Base-by-base conservation (phyloP, 1,284 basidiomycete genomes). In the Heliocybe sulcata region DNA sequence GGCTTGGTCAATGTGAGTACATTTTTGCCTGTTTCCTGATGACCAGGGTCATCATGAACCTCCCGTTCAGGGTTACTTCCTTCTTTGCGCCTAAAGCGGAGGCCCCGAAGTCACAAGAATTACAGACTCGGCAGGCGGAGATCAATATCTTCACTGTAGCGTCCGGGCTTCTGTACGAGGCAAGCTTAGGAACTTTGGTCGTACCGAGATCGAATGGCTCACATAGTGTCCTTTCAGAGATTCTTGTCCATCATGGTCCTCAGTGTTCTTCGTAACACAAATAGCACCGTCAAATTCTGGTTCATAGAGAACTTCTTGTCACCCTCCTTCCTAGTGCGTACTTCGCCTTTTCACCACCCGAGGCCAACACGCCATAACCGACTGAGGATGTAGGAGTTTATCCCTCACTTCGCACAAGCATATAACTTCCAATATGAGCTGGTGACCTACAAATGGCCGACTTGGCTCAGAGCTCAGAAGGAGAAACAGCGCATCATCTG, bases 101-200 rank as follows among this genome's bases (percentile, higher is more conserved):
- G 25, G 35, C 27, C 58, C 60, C 33, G 60, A 62, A 4, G 48
- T 61, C 2, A 57, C 65, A 1, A 61, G 67, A 0, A 64, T 66
- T 20, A 60, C 57, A 22, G 66, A 6, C 75, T 48, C 68, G 69
- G 33, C 85, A 87, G 59, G 94, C 94, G 4, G 91, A 95, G 45
- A 97, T 99, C 73, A 99, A 99, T 67, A 96, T 99, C 63, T 99
- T 99, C 72, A 99, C 96, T 0, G 94, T 99, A 23, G 97, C 97
- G 12, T 97, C 94, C 3, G 96, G 97, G 0, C 76, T 98, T 53
- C 76, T 99, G 3, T 99, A 99, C 64, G 96, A 99, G 82, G 93
- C 92, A 56, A 52, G 45, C 33, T 35, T 22, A 49, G 14, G 4
- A 8, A 8, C 6, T 26, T 22, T 26, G 9, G 4, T 20, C 19